Evolutionary conservation across 192 early-diverging fungal genomes (phyloP).

Genomic region (Coemansia sp.): DNA sequence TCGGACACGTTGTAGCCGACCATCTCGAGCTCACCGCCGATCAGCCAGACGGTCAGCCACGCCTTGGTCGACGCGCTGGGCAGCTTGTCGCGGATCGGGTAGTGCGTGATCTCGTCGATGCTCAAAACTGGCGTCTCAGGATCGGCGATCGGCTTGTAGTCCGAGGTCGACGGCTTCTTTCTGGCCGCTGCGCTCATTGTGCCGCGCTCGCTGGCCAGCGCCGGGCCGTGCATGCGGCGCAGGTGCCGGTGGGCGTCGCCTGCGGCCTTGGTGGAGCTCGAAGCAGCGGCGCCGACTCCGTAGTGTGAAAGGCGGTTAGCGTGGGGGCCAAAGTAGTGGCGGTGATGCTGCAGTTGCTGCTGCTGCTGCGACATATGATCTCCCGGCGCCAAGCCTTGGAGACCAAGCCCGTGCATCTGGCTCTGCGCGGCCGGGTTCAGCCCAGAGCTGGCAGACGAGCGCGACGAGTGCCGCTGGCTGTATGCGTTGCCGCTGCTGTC

Average conservation of each 20-base stretch:
- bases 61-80: conserved; percentile 25
- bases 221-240: neutral
- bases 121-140: conserved; percentile 33
- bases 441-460: conserved; percentile 16
- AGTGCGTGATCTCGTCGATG: conserved; percentile 40
- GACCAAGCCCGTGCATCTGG: conserved; percentile 35
- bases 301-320: conserved; percentile 2
- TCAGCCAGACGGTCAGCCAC: conserved; percentile 49
- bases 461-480: conserved; percentile 27
- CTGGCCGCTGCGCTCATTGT: conserved; percentile 6
- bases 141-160: conserved; percentile 54
- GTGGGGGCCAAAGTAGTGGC: conserved; percentile 10
- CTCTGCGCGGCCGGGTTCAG: conserved; percentile 8
- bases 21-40: conserved; percentile 57
- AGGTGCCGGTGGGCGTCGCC: neutral
- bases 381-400: conserved; percentile 34
- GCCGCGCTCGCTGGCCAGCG: conserved; percentile 16
- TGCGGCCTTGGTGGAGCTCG: neutral
- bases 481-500: conserved; percentile 5
- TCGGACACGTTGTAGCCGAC: conserved; percentile 55
- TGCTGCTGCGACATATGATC: conserved; percentile 10
- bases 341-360: conserved; percentile 6
- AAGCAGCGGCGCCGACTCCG: conserved; percentile 1
- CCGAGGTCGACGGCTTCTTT: conserved; percentile 36
- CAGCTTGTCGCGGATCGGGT: conserved; percentile 15